Evolutionary conservation across 306 rosid genomes (phyloP), one percentile per base, ranked within the genome.

Genomic region (Trifolium pratense): DNA sequence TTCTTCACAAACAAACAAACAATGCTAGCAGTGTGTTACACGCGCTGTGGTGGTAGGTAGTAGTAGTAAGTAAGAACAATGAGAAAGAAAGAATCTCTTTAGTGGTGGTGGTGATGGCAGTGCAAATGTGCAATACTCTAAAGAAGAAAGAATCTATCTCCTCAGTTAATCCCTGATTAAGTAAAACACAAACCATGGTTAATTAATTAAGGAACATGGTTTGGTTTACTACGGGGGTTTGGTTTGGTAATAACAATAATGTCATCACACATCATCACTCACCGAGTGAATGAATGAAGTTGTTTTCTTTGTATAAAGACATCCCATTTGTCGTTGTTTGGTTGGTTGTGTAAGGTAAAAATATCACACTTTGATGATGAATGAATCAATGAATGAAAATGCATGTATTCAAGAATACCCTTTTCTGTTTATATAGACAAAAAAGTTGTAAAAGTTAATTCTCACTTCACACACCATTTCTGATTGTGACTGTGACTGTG

Each of bases 251-350:
- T 5, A 10, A 9, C 15, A 10, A 51, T 72, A 76, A 14, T 83
- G 73, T 43, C 77, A 80, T 78, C 75, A 75, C 66, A 16, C 80
- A 64, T 6, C 70, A 39, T 59, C 55, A 58, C 53, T 63, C 74
- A 52, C 75, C 3, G 31, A 64, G 53, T 10, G 75, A 74, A 75
- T 73, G 89, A 86, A 86, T 84, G 90, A 69, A 76, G 81, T 89
- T 86, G 87, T 75, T 81, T 89, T 84, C 87, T 78, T 81, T 58
- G 71, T 14, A 80, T 48, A 83, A 81, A 77, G 84, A 81, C 83
- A 80, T 73, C 68, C 20, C 40, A 5, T 77, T 78, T 84, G 80
- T 77, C 80, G 78, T 80, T 74, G 15, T 75, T 53, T 69, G 77
- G 77, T 52, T 52, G 58, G 58, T 52, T 52, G 23, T 48, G 55